Evolutionary conservation across 2,329 filamentous ascomycete genomes (phyloP), one percentile per base, ranked within the genome.

Genomic region (Talaromyces sp.): DNA sequence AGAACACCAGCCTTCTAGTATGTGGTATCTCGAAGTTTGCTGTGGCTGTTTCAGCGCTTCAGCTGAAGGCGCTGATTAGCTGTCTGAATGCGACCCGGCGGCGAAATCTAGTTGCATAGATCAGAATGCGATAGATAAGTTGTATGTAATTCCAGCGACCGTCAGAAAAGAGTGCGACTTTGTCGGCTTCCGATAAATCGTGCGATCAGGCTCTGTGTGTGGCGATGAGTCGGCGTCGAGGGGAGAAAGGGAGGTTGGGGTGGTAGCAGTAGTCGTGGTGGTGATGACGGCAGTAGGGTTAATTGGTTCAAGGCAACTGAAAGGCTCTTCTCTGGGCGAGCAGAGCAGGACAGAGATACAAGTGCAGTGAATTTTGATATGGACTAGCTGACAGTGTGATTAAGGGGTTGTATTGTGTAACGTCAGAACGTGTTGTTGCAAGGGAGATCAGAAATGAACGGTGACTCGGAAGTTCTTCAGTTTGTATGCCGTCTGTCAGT

Each of bases 171-270:
- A 58, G 35, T n/a, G 22, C 19, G 35, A 43, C 11, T 31, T 17
- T 25, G 13, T 1, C 11, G 35, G 31, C 39, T 33, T 35, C 8
- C n/a, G 60, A 27, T 22, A 19, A 10, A 45, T 27, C 37, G 25
- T 15, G 49, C 33, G 35, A 35, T 19, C 35, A 15, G 22, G n/a
- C 22, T 52, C 39, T 47, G 19, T 35, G 50, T 27, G 57, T 7
- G 39, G 43, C 17, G 27, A 37, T 43, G 33, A n/a, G 47, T 25
- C 19, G 22, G 52, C 25, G 37, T 22, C 13, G 49, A 59, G 56
- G 41, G 57, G 60, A 62, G 64, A 63, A 56, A 61, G 56, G 61
- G 54, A 63, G 64, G 61, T 37, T 63, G 64, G 63, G 37, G 47
- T 37, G 45, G 50, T 52, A 19, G 35, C 17, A 45, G 31, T 19